Conservation (phyloP, 345 rosid species). For the Dipteronia sinensis region DNA sequence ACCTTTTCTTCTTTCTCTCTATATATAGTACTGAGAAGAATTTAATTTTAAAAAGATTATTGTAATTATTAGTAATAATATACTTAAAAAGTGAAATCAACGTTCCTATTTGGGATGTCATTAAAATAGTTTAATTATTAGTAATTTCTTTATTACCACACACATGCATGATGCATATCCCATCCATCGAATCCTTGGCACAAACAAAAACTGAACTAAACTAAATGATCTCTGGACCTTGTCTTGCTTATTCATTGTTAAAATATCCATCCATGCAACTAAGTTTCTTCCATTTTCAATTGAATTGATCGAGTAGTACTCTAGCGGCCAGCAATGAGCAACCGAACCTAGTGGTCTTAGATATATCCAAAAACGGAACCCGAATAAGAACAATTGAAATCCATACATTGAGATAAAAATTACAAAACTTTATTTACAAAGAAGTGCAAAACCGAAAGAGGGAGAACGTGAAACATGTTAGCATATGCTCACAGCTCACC, state of each 20-base stretch:
- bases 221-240: not conserved
- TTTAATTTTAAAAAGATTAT: too few species aligned
- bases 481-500: not conserved
- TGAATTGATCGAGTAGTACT: not conserved
- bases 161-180: too few species aligned
- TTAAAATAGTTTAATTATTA: too few species aligned
- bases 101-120: not conserved
- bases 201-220: too few species aligned
- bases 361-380: not conserved
- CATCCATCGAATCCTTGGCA: too few species aligned
- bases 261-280: not conserved
- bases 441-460: not conserved
- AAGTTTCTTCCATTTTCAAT: not conserved
- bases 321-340: too few species aligned
- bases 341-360: not conserved
- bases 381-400: too few species aligned
- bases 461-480: conserved; percentile 8
- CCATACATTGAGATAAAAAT: not conserved
- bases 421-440: not conserved
- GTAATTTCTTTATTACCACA: not conserved
- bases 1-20: too few species aligned
- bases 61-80: too few species aligned
- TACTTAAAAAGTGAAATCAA: not conserved
- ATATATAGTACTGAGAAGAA: too few species aligned
- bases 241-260: too few species aligned